Base-by-base conservation (phyloP, 306 rosid species). In the Spatholobus suberectus region DNA sequence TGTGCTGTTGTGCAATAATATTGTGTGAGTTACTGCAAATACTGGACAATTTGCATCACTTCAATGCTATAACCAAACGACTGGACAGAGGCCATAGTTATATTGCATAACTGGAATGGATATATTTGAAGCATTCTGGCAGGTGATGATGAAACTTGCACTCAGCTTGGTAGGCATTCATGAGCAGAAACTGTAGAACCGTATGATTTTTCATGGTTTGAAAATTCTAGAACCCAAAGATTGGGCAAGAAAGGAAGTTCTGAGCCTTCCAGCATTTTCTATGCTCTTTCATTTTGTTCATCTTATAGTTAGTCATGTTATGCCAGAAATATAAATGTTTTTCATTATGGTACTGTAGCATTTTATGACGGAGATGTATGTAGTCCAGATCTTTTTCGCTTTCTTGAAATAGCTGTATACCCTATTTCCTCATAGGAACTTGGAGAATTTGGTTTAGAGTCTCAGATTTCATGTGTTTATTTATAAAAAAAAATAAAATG, bases 51-150 rank as follows among this genome's bases (percentile, higher is more conserved):
- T 23, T 55, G 46, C 76, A 76, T 35, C 62, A 9, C 57, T 54
- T 84, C 72, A 79, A 40, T 76, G 82, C 55, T 41, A 12, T 43
- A 52, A 27, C 46, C 47, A 51, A 81, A 41, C 54, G 7, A 26
- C 62, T 34, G 52, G 46, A 24, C 44, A 34, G 62, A 79, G 69
- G 70, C 43, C 54, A 41, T 47, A 66, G 34, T 66, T 38, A 65
- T 43, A 21, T 52, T 2, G 20, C 26, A 63, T 21, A 63, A 52
- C 7, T 13, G 71, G 46, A 44, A 23, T 26, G 51, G 26, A 26
- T 75, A 47, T 37, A 27, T 41, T 71, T 38, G 80, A 41, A 63
- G 79, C 79, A 77, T 71, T 27, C 63, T 71, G 76, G 18, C 70
- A 7, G n/a, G 23, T 38, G 78, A 68, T 55, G 73, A 62, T 73